Evolutionary conservation across 768 basidiomycete species (phyloP).

Genomic region (Leccinum fibrillosum): DNA sequence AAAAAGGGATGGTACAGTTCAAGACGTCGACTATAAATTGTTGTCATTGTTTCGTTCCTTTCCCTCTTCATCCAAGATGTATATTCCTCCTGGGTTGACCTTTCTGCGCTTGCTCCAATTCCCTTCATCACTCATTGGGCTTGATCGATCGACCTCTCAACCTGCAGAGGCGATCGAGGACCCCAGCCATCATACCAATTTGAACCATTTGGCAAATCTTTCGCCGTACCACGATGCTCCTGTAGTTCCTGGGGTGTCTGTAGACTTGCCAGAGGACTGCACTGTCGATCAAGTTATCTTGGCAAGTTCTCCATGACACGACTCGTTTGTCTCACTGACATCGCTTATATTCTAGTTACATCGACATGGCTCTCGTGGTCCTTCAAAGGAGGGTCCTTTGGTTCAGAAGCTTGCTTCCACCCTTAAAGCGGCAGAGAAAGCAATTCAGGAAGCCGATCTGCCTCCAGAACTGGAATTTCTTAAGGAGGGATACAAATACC

Average conservation of each 20-base stretch:
- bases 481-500: slow-evolving; percentile 33
- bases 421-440: slow-evolving; percentile 22
- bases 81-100: slow-evolving; percentile 12
- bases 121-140: slow-evolving; percentile 1
- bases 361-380: slow-evolving; percentile 41
- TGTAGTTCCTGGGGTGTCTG: slow-evolving; percentile 24
- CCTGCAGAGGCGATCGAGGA: neutral
- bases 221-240: slow-evolving; percentile 37
- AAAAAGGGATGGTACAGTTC: too few relatives aligned
- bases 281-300: slow-evolving; percentile 39
- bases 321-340: neutral
- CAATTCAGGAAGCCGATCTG: slow-evolving; percentile 28
- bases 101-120: slow-evolving; percentile 15
- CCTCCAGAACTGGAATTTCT: slow-evolving; percentile 36
- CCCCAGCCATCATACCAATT: neutral
- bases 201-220: slow-evolving; percentile 31
- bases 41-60: neutral
- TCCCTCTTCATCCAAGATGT: slow-evolving; percentile 5
- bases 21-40: neutral
- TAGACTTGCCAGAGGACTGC: slow-evolving; percentile 37
- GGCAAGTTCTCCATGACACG: slow-evolving; percentile 20
- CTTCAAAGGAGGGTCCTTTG: slow-evolving; percentile 23
- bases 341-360: slow-evolving; percentile 30
- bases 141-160: neutral
- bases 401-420: slow-evolving; percentile 32